A percentile compares a stretch with the other conserved stretches of the same genome.
Conservation (phyloP, 805 yeast species). For the Monosporozyma aquatica region DNA sequence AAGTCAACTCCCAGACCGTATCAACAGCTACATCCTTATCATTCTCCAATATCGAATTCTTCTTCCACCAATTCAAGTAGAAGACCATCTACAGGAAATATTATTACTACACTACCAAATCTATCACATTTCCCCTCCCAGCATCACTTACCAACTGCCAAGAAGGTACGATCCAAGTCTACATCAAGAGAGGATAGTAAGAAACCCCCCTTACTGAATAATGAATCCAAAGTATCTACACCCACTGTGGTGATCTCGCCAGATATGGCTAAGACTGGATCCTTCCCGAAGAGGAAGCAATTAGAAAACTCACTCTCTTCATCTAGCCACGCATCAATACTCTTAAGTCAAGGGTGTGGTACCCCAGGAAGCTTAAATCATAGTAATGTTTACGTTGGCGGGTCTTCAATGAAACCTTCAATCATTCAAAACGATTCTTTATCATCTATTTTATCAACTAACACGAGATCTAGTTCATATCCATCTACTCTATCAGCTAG, state of each 20-base stretch:
- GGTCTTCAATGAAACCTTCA: not conserved
- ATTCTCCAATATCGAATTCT: conserved; percentile 37
- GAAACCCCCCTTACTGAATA: not conserved
- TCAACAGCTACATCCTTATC: not conserved
- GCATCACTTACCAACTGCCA: not conserved
- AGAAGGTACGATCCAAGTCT: not conserved
- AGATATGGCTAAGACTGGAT: not conserved
- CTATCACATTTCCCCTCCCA: not conserved
- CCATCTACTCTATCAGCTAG: not conserved
- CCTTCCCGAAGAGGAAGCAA: not conserved
- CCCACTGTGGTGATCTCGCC: conserved; percentile 15
- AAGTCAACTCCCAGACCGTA: not conserved
- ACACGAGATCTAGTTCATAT: not conserved
- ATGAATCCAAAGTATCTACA: conserved; percentile 6
- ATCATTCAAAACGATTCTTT: not conserved
- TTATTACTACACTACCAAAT: not conserved
- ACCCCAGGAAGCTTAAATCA: not conserved
- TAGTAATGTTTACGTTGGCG: not conserved
- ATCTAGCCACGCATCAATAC: not conserved
- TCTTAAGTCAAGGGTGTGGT: not conserved
- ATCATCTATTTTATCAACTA: conserved; percentile 4
- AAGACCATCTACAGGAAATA: conserved; percentile 7
- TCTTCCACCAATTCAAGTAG: conserved; percentile 7
- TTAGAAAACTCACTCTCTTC: not conserved
- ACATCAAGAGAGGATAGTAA: not conserved